phyloP scores from a whole-genome alignment of 2,329 filamentous ascomycete species.

The Aspergillus calidoustus region DNA sequence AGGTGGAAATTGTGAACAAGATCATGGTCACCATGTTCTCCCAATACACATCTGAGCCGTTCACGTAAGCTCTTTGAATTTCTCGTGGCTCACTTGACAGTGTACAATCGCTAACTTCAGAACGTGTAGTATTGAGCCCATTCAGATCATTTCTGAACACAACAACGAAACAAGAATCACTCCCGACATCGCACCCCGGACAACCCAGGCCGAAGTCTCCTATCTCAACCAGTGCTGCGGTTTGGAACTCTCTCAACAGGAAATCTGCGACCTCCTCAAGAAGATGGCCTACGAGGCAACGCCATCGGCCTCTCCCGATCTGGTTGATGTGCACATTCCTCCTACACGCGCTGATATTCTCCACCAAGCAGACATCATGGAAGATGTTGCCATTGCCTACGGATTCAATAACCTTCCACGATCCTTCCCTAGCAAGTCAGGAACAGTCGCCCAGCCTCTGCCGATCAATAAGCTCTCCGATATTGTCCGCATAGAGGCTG shows the following conservation, averaged over 20 bases:
- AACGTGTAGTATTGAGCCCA: conserved; percentile 71
- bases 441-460: conserved; percentile 83
- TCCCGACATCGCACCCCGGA: conserved; percentile 77
- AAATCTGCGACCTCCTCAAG: conserved; percentile 77
- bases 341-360: conserved; percentile 92
- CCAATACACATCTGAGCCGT: conserved; percentile 82
- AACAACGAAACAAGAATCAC: conserved; percentile 81
- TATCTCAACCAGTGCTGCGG: conserved; percentile 96
- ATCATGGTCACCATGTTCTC: conserved; percentile 99
- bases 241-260: conserved; percentile 71
- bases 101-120: conserved; percentile 13
- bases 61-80: conserved; percentile 62
- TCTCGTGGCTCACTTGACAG: background rate
- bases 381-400: conserved; percentile 94
- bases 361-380: conserved; percentile 98
- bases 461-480: conserved; percentile 94
- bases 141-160: conserved; percentile 90
- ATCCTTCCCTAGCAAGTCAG: conserved; percentile 81
- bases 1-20: conserved; percentile 92
- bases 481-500: conserved; percentile 84
- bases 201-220: conserved; percentile 80
- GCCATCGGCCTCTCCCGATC: conserved; percentile 72
- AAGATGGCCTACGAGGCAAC: conserved; percentile 88
- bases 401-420: conserved; percentile 96
- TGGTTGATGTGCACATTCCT: conserved; percentile 82